Evolutionary conservation across 2,329 filamentous ascomycete species (phyloP), one percentile per base, ranked within the genome.

Genomic region (Xylaria sp.): DNA sequence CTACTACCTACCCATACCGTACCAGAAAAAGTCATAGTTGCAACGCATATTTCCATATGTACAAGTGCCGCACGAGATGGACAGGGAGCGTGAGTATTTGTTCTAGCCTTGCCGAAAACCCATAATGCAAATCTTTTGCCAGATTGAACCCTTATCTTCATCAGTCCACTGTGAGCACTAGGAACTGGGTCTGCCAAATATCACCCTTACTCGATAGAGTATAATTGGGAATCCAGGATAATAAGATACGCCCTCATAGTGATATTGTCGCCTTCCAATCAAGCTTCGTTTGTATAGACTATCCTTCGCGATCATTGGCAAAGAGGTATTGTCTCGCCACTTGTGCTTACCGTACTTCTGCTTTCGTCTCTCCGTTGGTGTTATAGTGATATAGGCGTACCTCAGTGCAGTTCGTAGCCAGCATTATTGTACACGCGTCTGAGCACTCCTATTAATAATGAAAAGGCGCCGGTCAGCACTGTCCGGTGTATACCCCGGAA

Each of bases 91-190:
- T 55, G 48, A 64, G 55, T 59, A 64, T 55, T 50, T 61, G 66
- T 65, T 68, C 66, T 69, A 65, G 66, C 63, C 66, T 69, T 63
- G 66, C 32, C 65, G 46, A 68, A 55, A 63, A 28, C 9, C 61
- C n/a, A 41, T 15, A 41, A 60, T 61, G 66, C 66, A 57, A 61
- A 68, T 68, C 66, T 57, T 52, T 65, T 68, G 23, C 66, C 61
- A 15, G 32, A 68, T 68, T 64, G n/a, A 61, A 61, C 9, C 18
- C 60, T 57, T 55, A 50, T 68, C 39, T 58, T 64, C 23, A 60
- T 56, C 41, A 57, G 51, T 25, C 61, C 60, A 64, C 55, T 25
- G 48, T 60, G 37, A 44, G 52, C 48, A 41, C 60, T 64, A 59
- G 50, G 25, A 39, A 54, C 59, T 32, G 20, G 59, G 37, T n/a